Conservation (phyloP, 257 asterid species). For the Cynanchum wilfordii region DNA sequence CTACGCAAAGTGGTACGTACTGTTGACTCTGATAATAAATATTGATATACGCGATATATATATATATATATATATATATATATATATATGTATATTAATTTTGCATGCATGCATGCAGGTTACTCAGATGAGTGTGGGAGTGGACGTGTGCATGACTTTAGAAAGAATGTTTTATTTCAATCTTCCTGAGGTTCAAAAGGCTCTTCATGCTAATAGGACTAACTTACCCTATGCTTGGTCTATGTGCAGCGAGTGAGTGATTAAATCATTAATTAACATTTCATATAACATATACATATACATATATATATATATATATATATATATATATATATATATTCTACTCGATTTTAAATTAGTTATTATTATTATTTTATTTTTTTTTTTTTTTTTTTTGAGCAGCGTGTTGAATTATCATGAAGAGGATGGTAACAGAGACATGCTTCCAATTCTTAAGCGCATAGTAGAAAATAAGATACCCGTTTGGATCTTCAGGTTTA, state of each 20-base stretch:
- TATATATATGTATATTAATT: background rate
- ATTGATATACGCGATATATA: no score
- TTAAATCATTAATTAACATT: no score
- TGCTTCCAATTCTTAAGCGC: conserved; percentile 31
- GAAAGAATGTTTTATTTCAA: conserved; percentile 56
- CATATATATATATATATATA: no score
- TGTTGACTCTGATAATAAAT: no score
- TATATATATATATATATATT: no score
- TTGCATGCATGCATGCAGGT: conserved; percentile 22
- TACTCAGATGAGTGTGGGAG: conserved; percentile 41
- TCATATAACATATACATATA: no score
- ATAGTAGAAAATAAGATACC: conserved; percentile 26
- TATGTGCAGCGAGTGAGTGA: conserved; percentile 59
- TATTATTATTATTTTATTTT: background rate
- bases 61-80: no score
- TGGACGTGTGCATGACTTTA: conserved; percentile 59
- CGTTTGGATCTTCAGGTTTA: conserved; percentile 34
- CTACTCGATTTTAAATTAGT: background rate
- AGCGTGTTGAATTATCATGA: conserved; percentile 24
- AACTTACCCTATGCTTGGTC: conserved; percentile 54
- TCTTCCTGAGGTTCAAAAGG: conserved; percentile 67
- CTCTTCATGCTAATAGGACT: conserved; percentile 70
- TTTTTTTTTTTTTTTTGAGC: background rate
- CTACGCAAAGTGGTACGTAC: conserved; percentile 33
- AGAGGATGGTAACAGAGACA: conserved; percentile 22